These are phyloP conservation scores for Penicillium psychrosexuale DNA, from an alignment of 2,329 filamentous ascomycete genomes.

Conservation along the genomic window DNA sequence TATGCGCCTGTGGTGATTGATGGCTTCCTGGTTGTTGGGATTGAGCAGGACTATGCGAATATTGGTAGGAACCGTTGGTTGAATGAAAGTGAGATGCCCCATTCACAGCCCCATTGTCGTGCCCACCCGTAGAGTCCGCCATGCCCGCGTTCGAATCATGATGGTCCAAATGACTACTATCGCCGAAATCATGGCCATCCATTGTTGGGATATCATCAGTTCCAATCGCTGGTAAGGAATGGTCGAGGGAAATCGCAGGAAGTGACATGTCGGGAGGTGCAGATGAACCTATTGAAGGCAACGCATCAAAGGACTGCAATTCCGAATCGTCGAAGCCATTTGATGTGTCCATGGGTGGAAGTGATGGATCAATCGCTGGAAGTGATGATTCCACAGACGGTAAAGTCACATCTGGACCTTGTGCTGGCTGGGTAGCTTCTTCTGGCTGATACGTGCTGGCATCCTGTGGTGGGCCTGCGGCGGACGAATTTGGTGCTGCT, in stretches of 20 bases:
- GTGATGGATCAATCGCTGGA: conserved; percentile 24
- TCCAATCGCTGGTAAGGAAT: conserved; percentile 30
- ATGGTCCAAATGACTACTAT: conserved; percentile 17
- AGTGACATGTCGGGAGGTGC: conserved; percentile 20
- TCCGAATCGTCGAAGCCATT: conserved; percentile 28
- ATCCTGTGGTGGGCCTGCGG: neutral
- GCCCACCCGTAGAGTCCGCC: conserved; percentile 15
- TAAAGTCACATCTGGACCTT: conserved; percentile 9
- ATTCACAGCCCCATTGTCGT: conserved; percentile 27
- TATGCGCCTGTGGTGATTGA: conserved; percentile 31
- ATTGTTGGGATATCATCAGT: conserved; percentile 33
- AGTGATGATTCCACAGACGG: conserved; percentile 23
- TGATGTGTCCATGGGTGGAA: conserved; percentile 22
- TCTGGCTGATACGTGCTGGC: neutral
- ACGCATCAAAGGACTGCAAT: conserved; percentile 24
- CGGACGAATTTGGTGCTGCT: neutral
- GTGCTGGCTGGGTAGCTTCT: neutral
- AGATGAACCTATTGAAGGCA: conserved; percentile 22
- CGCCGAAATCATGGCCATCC: conserved; percentile 26
- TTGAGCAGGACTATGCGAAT: conserved; percentile 25
- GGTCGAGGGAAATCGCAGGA: conserved; percentile 26
- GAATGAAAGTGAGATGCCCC: conserved; percentile 45
- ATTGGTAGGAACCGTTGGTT: conserved; percentile 40
- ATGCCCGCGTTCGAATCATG: conserved; percentile 16
- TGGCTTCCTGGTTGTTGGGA: conserved; percentile 42